Conservation (phyloP, 192 early-diverging fungal species). For the Chytriomyces confervae region DNA sequence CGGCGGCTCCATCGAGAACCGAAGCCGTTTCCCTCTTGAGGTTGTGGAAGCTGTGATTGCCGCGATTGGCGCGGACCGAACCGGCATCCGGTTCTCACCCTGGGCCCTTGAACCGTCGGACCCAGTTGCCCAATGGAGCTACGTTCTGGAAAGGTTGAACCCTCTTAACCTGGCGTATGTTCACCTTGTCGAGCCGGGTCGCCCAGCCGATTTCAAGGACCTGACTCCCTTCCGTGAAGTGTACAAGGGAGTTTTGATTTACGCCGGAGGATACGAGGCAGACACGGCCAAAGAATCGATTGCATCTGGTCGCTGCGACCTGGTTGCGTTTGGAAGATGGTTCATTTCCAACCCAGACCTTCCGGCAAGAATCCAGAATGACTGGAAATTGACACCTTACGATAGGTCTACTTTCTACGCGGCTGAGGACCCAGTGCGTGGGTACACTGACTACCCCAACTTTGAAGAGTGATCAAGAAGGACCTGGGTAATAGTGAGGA, state of each 20-base stretch:
- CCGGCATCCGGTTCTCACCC: slow-evolving; percentile 46
- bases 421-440: not conserved
- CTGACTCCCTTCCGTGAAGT: slow-evolving; percentile 21
- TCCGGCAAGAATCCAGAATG: slow-evolving; percentile 35
- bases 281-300: slow-evolving; percentile 27
- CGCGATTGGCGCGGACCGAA: slow-evolving; percentile 30
- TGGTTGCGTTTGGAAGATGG: slow-evolving; percentile 42
- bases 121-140: slow-evolving; percentile 13
- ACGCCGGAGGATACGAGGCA: slow-evolving; percentile 23
- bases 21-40: slow-evolving; percentile 55
- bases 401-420: slow-evolving; percentile 44
- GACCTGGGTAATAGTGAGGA: too few relatives aligned
- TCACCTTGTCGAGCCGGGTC: slow-evolving; percentile 33
- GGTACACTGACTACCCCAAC: slow-evolving; percentile 36
- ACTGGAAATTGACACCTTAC: slow-evolving; percentile 38
- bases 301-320: slow-evolving; percentile 31
- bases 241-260: slow-evolving; percentile 32
- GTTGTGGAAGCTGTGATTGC: slow-evolving; percentile 34
- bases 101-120: slow-evolving; percentile 26
- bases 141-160: slow-evolving; percentile 26
- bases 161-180: slow-evolving; percentile 36
- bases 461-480: slow-evolving; percentile 8
- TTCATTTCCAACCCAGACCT: slow-evolving; percentile 55
- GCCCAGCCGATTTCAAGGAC: not conserved
- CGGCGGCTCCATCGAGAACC: slow-evolving; percentile 89